Conservation (phyloP, 345 rosid species). For the Eucalyptus victrix region DNA sequence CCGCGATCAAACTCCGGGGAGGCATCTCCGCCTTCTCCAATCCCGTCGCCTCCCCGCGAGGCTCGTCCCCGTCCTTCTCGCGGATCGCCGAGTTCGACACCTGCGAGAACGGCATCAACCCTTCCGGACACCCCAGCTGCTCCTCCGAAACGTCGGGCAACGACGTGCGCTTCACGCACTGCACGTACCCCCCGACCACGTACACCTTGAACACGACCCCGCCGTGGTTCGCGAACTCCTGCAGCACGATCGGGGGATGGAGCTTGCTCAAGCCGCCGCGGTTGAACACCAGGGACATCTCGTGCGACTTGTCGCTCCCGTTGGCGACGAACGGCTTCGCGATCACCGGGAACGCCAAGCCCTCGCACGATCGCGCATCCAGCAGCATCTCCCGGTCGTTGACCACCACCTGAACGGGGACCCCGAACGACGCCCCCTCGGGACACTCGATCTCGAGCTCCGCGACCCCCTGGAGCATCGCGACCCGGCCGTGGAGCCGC, state of each 20-base stretch:
- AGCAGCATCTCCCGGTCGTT: slow-evolving; percentile 30
- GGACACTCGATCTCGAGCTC: slow-evolving; percentile 20
- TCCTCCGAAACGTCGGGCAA: slow-evolving; percentile 46
- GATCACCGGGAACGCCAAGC: slow-evolving; percentile 41
- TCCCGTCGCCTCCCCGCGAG: slow-evolving; percentile 11
- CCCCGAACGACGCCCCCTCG: slow-evolving; percentile 19
- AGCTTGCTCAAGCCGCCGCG: slow-evolving; percentile 35
- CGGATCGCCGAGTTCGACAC: slow-evolving; percentile 31
- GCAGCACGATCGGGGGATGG: slow-evolving; percentile 46
- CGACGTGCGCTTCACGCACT: slow-evolving; percentile 49
- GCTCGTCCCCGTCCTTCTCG: slow-evolving; percentile 16
- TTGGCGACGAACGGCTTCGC: slow-evolving; percentile 56
- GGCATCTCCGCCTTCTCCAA: slow-evolving; percentile 36
- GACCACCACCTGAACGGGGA: slow-evolving; percentile 52
- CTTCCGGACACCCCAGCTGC: slow-evolving; percentile 19
- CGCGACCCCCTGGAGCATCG: slow-evolving; percentile 54
- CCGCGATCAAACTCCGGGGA: slow-evolving; percentile 21
- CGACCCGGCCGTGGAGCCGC: slow-evolving; percentile 34
- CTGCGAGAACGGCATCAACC: slow-evolving; percentile 38
- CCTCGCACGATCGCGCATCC: slow-evolving; percentile 17
- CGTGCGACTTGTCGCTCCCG: slow-evolving; percentile 47
- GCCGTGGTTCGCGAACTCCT: slow-evolving; percentile 61
- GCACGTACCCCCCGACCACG: slow-evolving; percentile 41
- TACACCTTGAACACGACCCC: slow-evolving; percentile 59
- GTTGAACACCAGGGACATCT: slow-evolving; percentile 44